These are phyloP conservation scores for Mikania micrantha DNA, from an alignment of 129 eudicot species.

Conservation along the genomic window DNA sequence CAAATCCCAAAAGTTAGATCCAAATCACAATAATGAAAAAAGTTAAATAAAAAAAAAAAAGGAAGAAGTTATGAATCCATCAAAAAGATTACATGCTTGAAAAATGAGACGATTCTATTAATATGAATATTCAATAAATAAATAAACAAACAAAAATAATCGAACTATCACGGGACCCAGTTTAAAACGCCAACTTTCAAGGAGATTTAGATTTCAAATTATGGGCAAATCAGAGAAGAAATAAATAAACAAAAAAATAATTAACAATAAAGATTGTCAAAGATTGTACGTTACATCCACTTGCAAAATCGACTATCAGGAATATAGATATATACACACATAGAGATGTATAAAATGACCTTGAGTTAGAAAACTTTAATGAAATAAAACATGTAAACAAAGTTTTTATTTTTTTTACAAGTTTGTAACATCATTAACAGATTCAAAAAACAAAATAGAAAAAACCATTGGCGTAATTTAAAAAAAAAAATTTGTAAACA, in stretches of 20 bases:
- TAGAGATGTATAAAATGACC: no score
- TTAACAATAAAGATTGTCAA: no score
- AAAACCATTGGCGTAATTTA: no score
- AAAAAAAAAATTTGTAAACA: no score
- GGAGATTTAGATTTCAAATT: slow-evolving; percentile 17
- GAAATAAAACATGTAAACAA: no score
- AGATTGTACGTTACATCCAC: slow-evolving; percentile 27
- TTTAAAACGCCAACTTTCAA: slow-evolving; percentile 12
- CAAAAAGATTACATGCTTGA: slow-evolving; percentile 22
- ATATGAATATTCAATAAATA: slow-evolving; percentile 3
- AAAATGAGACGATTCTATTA: slow-evolving; percentile 24
- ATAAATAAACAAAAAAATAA: slow-evolving; percentile 9
- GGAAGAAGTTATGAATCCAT: slow-evolving; percentile 5
- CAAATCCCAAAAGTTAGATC: slow-evolving; percentile 11
- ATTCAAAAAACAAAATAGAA: no score
- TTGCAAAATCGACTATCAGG: slow-evolving; percentile 17
- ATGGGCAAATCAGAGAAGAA: slow-evolving; percentile 2
- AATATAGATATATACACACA: no score
- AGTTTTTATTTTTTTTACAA: no score
- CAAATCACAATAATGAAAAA: slow-evolving; percentile 17
- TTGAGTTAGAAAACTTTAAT: no score
- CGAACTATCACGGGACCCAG: no score
- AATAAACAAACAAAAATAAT: slow-evolving; percentile 29
- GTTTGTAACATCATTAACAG: no score
- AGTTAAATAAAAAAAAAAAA: no score